Evolutionary conservation across 164 flowering plant species (phyloP).

Genomic region (Kalanchoe fedtschenkoi): DNA sequence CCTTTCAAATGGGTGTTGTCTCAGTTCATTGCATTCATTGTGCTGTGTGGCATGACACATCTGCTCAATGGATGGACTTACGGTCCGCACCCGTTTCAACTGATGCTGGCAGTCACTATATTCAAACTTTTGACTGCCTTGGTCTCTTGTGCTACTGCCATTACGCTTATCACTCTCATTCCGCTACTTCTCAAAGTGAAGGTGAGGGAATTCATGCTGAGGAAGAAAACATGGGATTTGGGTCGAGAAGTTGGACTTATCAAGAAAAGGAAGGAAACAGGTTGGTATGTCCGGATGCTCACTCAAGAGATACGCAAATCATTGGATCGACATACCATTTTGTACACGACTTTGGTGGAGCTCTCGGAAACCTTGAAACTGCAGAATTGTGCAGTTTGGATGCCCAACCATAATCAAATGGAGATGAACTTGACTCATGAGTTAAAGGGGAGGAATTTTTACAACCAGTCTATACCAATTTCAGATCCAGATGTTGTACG

Average conservation of each 20-base stretch:
- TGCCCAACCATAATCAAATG: constrained; percentile 66
- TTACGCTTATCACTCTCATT: constrained; percentile 73
- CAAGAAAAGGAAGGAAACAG: constrained; percentile 66
- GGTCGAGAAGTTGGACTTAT: constrained; percentile 81
- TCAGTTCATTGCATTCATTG: constrained; percentile 90
- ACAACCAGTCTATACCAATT: constrained; percentile 30
- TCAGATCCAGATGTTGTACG: constrained; percentile 48
- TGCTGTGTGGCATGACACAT: constrained; percentile 91
- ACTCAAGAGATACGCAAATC: constrained; percentile 92
- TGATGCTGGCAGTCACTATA: constrained; percentile 70
- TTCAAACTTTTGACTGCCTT: constrained; percentile 88
- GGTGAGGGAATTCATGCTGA: constrained; percentile 80
- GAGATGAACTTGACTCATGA: constrained; percentile 73
- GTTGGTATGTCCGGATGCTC: constrained; percentile 90
- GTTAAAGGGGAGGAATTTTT: constrained; percentile 35
- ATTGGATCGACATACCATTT: constrained; percentile 75
- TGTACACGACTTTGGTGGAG: constrained; percentile 81
- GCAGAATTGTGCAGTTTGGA: constrained; percentile 92
- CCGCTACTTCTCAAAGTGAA: constrained; percentile 84
- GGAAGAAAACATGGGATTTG: constrained; percentile 83
- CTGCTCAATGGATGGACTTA: constrained; percentile 82
- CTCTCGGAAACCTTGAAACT: constrained; percentile 71
- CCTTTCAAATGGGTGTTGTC: constrained; percentile 96
- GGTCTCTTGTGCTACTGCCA: constrained; percentile 89
- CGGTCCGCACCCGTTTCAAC: constrained; percentile 63